These are phyloP conservation scores for Entomortierella parvispora DNA, from an alignment of 192 early-diverging fungal species.

Conservation along the genomic window DNA sequence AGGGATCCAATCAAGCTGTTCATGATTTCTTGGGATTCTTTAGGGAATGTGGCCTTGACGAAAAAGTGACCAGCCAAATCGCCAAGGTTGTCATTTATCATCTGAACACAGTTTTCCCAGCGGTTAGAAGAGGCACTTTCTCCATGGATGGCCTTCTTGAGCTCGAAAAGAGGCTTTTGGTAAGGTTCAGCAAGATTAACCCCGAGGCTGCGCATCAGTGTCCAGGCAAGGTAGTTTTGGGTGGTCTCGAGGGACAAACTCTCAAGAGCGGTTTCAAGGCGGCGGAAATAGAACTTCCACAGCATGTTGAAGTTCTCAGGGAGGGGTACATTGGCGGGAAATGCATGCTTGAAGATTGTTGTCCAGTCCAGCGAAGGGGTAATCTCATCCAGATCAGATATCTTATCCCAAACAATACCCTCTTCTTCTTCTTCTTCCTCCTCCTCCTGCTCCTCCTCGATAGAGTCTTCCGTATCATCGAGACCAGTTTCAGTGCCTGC, in stretches of 20 bases:
- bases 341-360: slow-evolving; percentile 37
- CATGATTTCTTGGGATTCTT: slow-evolving; percentile 43
- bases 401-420: slow-evolving; percentile 10
- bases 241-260: slow-evolving; percentile 19
- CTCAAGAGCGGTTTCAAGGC: slow-evolving; percentile 15
- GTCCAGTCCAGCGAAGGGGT: slow-evolving; percentile 53
- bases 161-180: slow-evolving; percentile 40
- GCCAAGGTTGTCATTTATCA: slow-evolving; percentile 41
- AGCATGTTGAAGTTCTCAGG: slow-evolving; percentile 36
- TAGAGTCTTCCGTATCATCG: background rate
- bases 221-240: slow-evolving; percentile 64
- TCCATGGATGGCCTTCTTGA: slow-evolving; percentile 20
- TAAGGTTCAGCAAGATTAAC: slow-evolving; percentile 43
- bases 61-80: slow-evolving; percentile 60
- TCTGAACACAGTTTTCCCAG: slow-evolving; percentile 32
- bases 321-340: slow-evolving; percentile 20
- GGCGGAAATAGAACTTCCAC: slow-evolving; percentile 39
- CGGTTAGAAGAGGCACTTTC: slow-evolving; percentile 14
- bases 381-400: slow-evolving; percentile 38
- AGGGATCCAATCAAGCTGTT: slow-evolving; percentile 54
- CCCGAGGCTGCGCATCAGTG: slow-evolving; percentile 44
- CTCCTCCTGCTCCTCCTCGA: slow-evolving; percentile 1
- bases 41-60: slow-evolving; percentile 51
- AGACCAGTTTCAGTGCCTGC: background rate
- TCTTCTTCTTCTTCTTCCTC: slow-evolving; percentile 4